Evolutionary conservation across 257 asterid genomes (phyloP).

Genomic region (Solanum chaucha): DNA sequence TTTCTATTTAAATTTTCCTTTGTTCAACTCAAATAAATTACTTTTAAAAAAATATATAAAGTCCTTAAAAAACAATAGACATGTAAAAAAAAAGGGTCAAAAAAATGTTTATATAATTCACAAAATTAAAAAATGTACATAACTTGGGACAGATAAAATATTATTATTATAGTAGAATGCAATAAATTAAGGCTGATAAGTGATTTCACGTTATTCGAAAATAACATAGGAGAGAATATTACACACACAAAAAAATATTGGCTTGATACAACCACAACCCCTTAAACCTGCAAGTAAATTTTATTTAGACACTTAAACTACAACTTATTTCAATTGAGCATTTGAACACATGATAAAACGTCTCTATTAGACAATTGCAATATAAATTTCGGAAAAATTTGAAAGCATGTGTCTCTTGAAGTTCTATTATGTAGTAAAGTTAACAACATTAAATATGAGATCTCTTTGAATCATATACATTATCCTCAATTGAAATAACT

Average conservation of each 20-base stretch:
- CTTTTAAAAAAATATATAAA: too few relatives aligned
- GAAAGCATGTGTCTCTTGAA: not conserved
- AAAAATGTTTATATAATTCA: not conserved
- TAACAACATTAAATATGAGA: not conserved
- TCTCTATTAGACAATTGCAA: not conserved
- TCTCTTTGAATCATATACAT: not conserved
- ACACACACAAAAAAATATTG: not conserved
- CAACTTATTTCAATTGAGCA: not conserved
- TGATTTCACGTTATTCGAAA: not conserved
- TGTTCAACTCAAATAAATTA: not conserved
- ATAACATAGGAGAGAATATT: not conserved
- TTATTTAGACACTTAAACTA: not conserved
- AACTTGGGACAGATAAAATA: not conserved
- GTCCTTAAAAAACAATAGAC: not conserved
- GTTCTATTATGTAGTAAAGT: not conserved
- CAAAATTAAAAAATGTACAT: not conserved
- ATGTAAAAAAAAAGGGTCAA: not conserved
- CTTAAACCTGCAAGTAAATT: not conserved
- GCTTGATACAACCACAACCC: not conserved
- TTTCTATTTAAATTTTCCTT: not conserved
- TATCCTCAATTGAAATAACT: not conserved
- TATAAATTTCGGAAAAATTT: not conserved
- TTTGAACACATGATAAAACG: not conserved
- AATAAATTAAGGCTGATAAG: not conserved
- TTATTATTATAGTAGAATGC: not conserved